Evolutionary conservation across 2,329 filamentous ascomycete genomes (phyloP).

Genomic region (Alternaria sp.): DNA sequence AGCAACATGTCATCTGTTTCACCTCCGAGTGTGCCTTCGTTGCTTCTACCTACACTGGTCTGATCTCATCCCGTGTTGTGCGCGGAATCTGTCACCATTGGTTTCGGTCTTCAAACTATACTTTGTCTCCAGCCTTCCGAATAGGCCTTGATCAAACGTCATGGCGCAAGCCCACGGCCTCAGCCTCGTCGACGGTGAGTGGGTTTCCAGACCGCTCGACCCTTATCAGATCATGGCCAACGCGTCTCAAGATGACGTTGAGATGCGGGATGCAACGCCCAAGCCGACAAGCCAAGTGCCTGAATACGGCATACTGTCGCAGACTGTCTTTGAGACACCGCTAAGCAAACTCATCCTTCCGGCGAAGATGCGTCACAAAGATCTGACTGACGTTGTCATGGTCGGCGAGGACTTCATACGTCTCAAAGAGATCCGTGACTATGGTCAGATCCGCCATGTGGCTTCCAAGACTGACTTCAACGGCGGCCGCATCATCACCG

Average conservation of each 20-base stretch:
- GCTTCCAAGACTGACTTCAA: slow-evolving; percentile 80
- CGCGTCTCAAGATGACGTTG: slow-evolving; percentile 34
- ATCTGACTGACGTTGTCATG: slow-evolving; percentile 82
- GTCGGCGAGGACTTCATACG: slow-evolving; percentile 83
- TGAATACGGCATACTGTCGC: slow-evolving; percentile 74
- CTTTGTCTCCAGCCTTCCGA: background rate
- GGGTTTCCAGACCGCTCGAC: slow-evolving; percentile 45
- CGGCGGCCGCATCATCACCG: slow-evolving; percentile 73
- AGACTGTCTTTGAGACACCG: slow-evolving; percentile 78
- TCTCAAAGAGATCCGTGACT: slow-evolving; percentile 73
- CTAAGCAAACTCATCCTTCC: slow-evolving; percentile 78
- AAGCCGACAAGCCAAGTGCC: slow-evolving; percentile 53
- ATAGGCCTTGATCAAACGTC: background rate
- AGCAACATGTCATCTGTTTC: slow-evolving; percentile 22
- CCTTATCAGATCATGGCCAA: slow-evolving; percentile 52
- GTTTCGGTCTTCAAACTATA: slow-evolving; percentile 7
- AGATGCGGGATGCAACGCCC: slow-evolving; percentile 30
- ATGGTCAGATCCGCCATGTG: slow-evolving; percentile 77
- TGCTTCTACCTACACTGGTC: slow-evolving; percentile 4
- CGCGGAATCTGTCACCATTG: background rate
- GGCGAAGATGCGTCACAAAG: slow-evolving; percentile 72
- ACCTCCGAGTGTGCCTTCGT: slow-evolving; percentile 10
- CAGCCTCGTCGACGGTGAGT: slow-evolving; percentile 40
- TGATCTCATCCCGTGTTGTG: slow-evolving; percentile 13
- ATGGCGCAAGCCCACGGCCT: slow-evolving; percentile 41